A percentile compares a stretch with the other conserved stretches of the same genome.
Conservation (phyloP, 1,139 yeast genomes). For the Lodderomyces pseudojiufengensis region DNA sequence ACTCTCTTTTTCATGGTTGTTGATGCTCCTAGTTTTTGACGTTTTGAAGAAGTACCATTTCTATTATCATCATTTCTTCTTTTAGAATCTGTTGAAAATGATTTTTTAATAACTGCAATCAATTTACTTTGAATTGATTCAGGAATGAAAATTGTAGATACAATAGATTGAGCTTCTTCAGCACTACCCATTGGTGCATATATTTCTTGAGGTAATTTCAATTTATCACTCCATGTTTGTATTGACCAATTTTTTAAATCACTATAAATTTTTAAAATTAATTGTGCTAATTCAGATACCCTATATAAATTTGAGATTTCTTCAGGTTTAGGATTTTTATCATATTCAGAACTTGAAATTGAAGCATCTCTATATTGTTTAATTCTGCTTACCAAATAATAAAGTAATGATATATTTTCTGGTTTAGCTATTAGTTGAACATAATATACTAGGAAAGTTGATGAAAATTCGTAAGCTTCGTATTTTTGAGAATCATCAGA, state of each 20-base stretch:
- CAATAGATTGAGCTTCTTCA: constrained; percentile 42
- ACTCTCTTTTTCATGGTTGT: constrained; percentile 1
- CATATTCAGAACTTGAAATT: constrained; percentile 35
- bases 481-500: constrained; percentile 20
- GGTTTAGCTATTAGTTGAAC: constrained; percentile 58
- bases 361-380: constrained; percentile 72
- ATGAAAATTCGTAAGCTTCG: constrained; percentile 47
- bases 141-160: constrained; percentile 48
- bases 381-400: constrained; percentile 72
- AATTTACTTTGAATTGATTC: constrained; percentile 35
- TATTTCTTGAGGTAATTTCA: constrained; percentile 63
- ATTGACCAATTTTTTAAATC: constrained; percentile 64
- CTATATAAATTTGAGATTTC: constrained; percentile 49
- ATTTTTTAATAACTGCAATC: constrained; percentile 23
- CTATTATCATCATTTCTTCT: constrained; percentile 12
- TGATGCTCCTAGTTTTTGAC: constrained; percentile 4
- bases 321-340: constrained; percentile 20
- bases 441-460: constrained; percentile 58
- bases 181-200: constrained; percentile 53
- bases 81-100: constrained; percentile 15
- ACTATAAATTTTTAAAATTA: constrained; percentile 56
- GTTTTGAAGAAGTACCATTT: background rate
- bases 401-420: constrained; percentile 69
- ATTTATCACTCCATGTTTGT: constrained; percentile 78
- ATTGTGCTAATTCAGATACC: constrained; percentile 71